Evolutionary conservation across 106 monocot genomes (phyloP), one percentile per base, ranked within the genome.

Genomic region (Allium cepa): DNA sequence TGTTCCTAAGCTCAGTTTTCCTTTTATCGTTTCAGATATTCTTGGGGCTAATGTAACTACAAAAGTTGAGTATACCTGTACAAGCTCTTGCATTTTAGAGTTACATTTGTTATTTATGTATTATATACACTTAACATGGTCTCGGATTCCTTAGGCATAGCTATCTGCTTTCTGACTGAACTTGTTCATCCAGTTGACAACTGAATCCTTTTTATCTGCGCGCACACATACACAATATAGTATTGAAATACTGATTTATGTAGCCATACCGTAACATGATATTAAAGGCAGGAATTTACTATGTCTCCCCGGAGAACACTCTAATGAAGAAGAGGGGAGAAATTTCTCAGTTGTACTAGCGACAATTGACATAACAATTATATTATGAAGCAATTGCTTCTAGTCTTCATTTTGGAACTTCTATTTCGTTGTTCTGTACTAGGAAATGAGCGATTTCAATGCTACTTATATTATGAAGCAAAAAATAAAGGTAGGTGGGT

Each of bases 21-120:
- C 36, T 36, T 36, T 36, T 36, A 36, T 1, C 5, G 5, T 36
- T 36, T 36, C 1, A 36, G 69, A 69, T 64, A 64, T 47, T 48
- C 48, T 64, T 4, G 80, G 49, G 4, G 71, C 75, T 59, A 75
- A 75, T 47, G 57, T 75, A 48, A 80, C 80, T 80, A 67, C 17
- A 5, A 45, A 2, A 3, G 11, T 14, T 47, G n/a, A 8, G 15
- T 8, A 16, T 13, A 8, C 22, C 17, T 16, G 4, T 10, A n/a
- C n/a, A 63, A 63, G 13, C 47, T 15, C 10, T 46, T 15, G 13
- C 13, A 9, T 49, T 10, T 8, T 11, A 26, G 11, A 4, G 22
- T 56, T 56, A 11, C 4, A 15, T 1, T 50, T 62, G 11, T 49
- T 46, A 26, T 58, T 8, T 26, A 10, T 11, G 18, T 18, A 57